A percentile compares a stretch with the other conserved stretches of the same genome.
Conservation (phyloP, 176 grass and related monocot species). For the Oryza nivara region DNA sequence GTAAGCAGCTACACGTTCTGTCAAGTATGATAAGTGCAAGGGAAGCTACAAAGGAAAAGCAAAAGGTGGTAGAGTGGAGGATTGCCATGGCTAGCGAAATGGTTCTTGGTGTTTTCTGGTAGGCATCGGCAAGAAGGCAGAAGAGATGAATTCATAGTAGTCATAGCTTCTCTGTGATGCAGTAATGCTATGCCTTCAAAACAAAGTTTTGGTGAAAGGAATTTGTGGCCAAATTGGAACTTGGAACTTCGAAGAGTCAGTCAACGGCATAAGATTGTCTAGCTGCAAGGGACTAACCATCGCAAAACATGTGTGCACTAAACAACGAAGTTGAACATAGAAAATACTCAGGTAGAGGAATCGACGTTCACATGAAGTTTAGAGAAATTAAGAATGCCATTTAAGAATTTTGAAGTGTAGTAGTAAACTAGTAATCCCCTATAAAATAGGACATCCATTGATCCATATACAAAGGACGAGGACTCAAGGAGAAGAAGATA, state of each 20-base stretch:
- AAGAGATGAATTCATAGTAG: not conserved
- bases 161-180: not conserved
- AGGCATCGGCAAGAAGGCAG: not conserved
- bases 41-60: conserved; percentile 12
- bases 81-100: not conserved
- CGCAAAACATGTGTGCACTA: not conserved
- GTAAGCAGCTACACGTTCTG: conserved; percentile 10
- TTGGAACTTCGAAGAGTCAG: not conserved
- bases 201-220: not conserved
- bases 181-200: not conserved
- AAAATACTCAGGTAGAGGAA: not conserved
- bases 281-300: not conserved
- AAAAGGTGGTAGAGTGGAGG: not conserved
- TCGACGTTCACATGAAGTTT: not conserved
- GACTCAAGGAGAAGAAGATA: not conserved
- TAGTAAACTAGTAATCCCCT: not conserved
- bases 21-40: conserved; percentile 24
- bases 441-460: not conserved
- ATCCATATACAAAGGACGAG: not conserved
- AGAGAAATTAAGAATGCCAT: not conserved
- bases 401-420: no score
- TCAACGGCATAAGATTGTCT: no score
- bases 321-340: not conserved
- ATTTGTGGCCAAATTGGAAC: not conserved
- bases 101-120: not conserved